Base-by-base conservation (phyloP, 805 yeast species). In the Cyberlindnera nakhonratchasimensis region DNA sequence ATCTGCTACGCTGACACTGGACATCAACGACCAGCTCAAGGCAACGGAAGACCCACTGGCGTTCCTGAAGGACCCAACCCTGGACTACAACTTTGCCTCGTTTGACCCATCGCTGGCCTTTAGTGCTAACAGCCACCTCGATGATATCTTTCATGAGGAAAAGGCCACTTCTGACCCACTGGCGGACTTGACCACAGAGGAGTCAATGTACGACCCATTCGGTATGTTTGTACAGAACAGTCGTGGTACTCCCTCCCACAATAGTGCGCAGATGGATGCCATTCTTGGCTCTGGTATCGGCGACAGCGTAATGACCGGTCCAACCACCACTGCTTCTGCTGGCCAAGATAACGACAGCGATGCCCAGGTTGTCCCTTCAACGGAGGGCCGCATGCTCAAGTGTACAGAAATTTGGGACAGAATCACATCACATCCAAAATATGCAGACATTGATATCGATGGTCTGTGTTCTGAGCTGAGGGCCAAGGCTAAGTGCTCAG, bases 351-450 rank as follows among this genome's bases (percentile, higher is more conserved):
- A 19, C 5, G 46, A 46, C 22, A 50, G 46, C 21, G 69, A 58
- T 29, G 61, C 54, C 16, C 69, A 67, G 25, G 76, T 79, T 22
- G 90, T 87, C 4, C 95, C 95, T 6, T 76, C 83, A 5, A 83
- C 78, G 8, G 83, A 80, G 43, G 65, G 64, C 14, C 70, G 75
- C 12, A 60, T 79, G 52, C 65, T 85, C 65, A 79, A 79, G 57
- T 93, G 99, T 64, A 78, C 95, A 0, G 96, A 89, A 53, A 83
- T 91, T 13, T 93, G 99, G 99, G 98, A 91, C 63, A 76, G 98
- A 58, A 84, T 93, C 29, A 86, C 96, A 2, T 65, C 93, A 18
- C 98, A 93, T 70, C 98, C 99, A 25, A 79, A 84, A 59, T 93
- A 90, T 63, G 80, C 93, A 5, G 96, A 90, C 46, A 72, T 93